phyloP scores from a whole-genome alignment of 2,329 filamentous ascomycete genomes.

The Colletotrichum lentis region DNA sequence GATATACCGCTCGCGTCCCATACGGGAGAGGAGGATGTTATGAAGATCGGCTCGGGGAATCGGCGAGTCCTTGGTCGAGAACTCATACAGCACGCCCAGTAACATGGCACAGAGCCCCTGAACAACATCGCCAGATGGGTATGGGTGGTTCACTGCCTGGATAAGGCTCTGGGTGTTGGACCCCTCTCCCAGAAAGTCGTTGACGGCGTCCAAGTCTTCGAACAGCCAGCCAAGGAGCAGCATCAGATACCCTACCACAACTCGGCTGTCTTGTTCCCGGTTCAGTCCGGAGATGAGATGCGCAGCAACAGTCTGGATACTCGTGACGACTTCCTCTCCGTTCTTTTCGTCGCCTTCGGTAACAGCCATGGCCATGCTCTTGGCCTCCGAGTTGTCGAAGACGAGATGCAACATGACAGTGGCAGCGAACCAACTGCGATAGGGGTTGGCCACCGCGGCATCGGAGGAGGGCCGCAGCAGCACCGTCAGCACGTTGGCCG shows the following conservation, averaged over 20 bases:
- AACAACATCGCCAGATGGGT: constrained; percentile 69
- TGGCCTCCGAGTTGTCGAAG: constrained; percentile 80
- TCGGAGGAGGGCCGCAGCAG: constrained; percentile 73
- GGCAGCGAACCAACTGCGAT: constrained; percentile 88
- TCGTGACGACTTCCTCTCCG: constrained; percentile 94
- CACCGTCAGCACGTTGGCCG: constrained; percentile 87
- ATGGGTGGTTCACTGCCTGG: constrained; percentile 72
- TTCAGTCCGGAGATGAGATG: constrained; percentile 85
- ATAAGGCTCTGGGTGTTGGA: constrained; percentile 90
- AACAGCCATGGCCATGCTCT: constrained; percentile 79
- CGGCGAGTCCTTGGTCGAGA: constrained; percentile 96
- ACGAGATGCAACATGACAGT: constrained; percentile 87
- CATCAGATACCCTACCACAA: constrained; percentile 88
- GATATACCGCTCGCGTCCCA: constrained; percentile 88
- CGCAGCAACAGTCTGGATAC: constrained; percentile 85
- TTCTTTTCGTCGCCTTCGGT: constrained; percentile 87
- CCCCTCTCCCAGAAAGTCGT: constrained; percentile 91
- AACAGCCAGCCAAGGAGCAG: constrained; percentile 89
- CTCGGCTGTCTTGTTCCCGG: constrained; percentile 77
- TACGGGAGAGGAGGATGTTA: constrained; percentile 75
- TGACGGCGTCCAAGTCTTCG: constrained; percentile 88
- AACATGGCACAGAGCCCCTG: constrained; percentile 86
- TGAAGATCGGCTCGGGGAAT: constrained; percentile 84
- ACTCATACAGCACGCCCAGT: constrained; percentile 91
- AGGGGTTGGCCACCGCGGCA: constrained; percentile 76